Base-by-base conservation (phyloP, 2,329 filamentous ascomycete genomes). In the Berkeleyomyces basicola region DNA sequence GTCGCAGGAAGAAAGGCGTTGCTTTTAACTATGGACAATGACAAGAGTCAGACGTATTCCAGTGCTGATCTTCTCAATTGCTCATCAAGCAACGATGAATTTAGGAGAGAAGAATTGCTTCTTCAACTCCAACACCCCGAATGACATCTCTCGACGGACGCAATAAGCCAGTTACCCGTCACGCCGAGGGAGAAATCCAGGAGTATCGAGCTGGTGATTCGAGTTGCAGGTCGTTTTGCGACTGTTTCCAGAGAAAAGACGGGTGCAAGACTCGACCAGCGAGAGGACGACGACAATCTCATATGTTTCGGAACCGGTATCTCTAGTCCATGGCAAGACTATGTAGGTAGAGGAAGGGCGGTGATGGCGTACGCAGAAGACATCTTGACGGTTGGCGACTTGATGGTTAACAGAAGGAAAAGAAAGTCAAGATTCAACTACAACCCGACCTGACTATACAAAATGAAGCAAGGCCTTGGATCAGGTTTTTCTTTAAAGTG, bases 221-320 rank as follows among this genome's bases (percentile, higher is more conserved):
- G 51, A 55, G 51, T 14, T n/a, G 33, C 51, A 37, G 36, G 51
- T 55, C 33, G 7, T 23, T 39, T 10, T 31, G 14, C 33, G 51
- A 66, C 65, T 63, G 43, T 63, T 61, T 63, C 42, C 59, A 46
- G 43, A 59, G 53, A 49, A n/a, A n/a, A 37, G 11, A n/a, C 42
- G 7, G 42, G 16, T 31, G 51, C 23, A 23, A 37, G 10, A 44
- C 60, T 62, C 58, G 43, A 39, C 85, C 84, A 90, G 87, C 84
- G 83, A 89, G 84, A 87, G 84, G 84, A 89, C 87, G 80, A 82
- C 83, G 82, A 88, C 86, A 88, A 89, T 87, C 84, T 83, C 77
- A 77, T 61, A 53, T 37, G 44, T 44, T 63, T 59, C 42, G 46
- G 40, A 58, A 47, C 64, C 49, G 46, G 43, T 46, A 31, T 64